phyloP scores from a whole-genome alignment of 352 stramenopile species.

The Lagenidium giganteum region DNA sequence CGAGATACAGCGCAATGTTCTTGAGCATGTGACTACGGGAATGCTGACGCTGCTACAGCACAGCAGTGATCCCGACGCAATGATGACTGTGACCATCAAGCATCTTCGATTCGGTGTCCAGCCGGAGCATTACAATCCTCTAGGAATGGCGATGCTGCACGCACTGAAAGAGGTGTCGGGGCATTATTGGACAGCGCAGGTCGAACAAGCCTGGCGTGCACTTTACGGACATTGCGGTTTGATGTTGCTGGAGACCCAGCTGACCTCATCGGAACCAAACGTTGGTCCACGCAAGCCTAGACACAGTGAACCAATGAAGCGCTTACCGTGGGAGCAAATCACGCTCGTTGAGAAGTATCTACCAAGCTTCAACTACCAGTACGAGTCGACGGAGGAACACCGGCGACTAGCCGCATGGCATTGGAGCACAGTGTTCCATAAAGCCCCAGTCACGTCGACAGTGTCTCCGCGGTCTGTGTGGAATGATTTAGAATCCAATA shows the following conservation, averaged over 20 bases:
- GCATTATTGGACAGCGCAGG: conserved; percentile 28
- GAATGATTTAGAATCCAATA: no score
- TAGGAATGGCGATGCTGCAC: conserved; percentile 39
- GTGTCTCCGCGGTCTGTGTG: no score
- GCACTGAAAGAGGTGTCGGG: conserved; percentile 37
- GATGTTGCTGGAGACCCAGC: no score
- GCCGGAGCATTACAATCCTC: conserved; percentile 41
- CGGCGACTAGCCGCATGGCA: conserved; percentile 27
- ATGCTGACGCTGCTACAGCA: conserved; percentile 43
- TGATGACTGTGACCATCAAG: conserved; percentile 37
- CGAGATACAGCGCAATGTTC: conserved; percentile 42
- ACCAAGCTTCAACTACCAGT: conserved; percentile 26
- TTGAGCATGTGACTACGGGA: conserved; percentile 47
- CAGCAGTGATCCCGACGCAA: conserved; percentile 38
- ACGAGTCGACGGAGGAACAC: conserved; percentile 39
- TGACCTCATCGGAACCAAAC: no score
- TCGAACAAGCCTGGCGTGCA: conserved; percentile 32
- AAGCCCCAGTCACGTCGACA: no score
- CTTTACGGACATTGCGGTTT: conserved; percentile 66
- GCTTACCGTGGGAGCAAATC: conserved; percentile 15
- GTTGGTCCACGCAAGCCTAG: no score
- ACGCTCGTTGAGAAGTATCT: conserved; percentile 35
- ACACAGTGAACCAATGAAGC: no score
- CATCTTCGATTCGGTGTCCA: conserved; percentile 57
- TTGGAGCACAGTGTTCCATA: conserved; percentile 37